A percentile compares a stretch with the other conserved stretches of the same genome.
Conservation (phyloP, 83 land plant genomes). For the Thuja plicata region DNA sequence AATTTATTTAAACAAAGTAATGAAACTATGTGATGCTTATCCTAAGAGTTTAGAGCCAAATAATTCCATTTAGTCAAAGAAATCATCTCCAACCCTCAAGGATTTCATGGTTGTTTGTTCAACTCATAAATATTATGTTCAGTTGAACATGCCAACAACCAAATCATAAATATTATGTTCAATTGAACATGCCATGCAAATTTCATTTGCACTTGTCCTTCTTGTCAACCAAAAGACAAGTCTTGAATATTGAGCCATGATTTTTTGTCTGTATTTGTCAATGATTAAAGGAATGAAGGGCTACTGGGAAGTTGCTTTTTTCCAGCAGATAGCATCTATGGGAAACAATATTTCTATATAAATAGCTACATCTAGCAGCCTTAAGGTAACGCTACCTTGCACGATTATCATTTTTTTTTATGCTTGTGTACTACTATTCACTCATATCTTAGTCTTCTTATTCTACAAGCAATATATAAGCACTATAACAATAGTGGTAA, state of each 20-base stretch:
- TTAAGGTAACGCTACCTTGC: constrained; percentile 33
- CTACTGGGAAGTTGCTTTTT: constrained; percentile 53
- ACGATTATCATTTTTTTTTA: not conserved
- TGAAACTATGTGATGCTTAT: not conserved
- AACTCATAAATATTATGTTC: not conserved
- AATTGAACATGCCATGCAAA: not conserved
- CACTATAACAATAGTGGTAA: constrained; percentile 24
- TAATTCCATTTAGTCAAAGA: not conserved
- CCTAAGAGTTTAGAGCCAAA: not conserved
- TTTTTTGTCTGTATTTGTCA: not conserved
- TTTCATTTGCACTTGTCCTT: not conserved
- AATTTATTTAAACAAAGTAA: not conserved
- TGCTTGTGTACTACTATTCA: not conserved
- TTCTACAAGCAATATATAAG: constrained; percentile 44
- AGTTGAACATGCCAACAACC: not conserved
- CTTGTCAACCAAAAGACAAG: not conserved
- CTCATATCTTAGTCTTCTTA: not conserved
- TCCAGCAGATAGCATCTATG: constrained; percentile 69
- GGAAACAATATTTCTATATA: constrained; percentile 74
- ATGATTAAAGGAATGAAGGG: constrained; percentile 46
- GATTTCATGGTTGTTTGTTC: not conserved
- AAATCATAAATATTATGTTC: not conserved
- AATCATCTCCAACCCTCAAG: not conserved
- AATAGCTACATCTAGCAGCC: constrained; percentile 66
- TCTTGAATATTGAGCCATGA: not conserved